phyloP scores from a whole-genome alignment of 2,329 filamentous ascomycete genomes.

The Rugonectria rugulosa region DNA sequence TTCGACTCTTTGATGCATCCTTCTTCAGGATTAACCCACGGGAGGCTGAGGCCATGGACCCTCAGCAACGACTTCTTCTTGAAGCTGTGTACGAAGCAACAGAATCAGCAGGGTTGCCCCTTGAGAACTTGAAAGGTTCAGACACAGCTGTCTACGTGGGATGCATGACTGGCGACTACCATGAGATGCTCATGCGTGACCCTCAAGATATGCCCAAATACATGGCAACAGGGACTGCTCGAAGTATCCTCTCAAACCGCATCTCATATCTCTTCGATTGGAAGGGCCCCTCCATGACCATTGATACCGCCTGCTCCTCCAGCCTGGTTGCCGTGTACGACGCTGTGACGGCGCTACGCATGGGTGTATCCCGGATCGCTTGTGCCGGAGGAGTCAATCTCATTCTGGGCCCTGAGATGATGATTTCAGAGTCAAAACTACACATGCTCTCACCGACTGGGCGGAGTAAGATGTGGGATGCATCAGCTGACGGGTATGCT shows the following conservation, averaged over 20 bases:
- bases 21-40: conserved; percentile 30
- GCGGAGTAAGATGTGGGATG: too few species aligned
- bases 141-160: background rate
- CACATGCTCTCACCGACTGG: too few species aligned
- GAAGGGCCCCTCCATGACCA: conserved; percentile 57
- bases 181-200: background rate
- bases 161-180: background rate
- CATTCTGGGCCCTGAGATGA: too few species aligned
- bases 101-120: conserved; percentile 24
- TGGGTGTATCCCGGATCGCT: background rate
- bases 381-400: background rate
- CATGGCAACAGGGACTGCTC: background rate
- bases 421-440: too few species aligned
- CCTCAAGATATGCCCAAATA: background rate
- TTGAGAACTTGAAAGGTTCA: background rate
- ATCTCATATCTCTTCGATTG: conserved; percentile 62
- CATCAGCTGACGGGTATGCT: too few species aligned
- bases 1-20: conserved; percentile 30
- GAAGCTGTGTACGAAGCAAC: conserved; percentile 38
- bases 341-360: conserved; percentile 34
- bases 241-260: conserved; percentile 58
- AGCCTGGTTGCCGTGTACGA: conserved; percentile 56
- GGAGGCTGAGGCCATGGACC: conserved; percentile 39
- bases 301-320: conserved; percentile 59
- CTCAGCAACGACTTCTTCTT: conserved; percentile 37